Percentiles rank a stretch among this genome's conserved stretches.
Conservation (phyloP, 2,329 filamentous ascomycete species). For the Rosellinia necatrix region DNA sequence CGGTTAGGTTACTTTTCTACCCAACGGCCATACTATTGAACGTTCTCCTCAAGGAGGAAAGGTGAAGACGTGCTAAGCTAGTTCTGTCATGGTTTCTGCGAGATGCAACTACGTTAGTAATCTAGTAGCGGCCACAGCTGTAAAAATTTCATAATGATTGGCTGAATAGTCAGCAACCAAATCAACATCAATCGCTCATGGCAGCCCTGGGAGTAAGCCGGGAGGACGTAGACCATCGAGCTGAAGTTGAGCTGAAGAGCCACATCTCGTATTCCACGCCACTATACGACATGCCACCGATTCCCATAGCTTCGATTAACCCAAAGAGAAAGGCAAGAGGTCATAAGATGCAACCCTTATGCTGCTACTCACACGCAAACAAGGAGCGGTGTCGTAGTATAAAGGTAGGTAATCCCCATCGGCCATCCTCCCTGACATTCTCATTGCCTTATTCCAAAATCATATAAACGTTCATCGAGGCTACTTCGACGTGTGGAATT, state of each 20-base stretch:
- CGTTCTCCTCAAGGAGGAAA: too few relatives aligned
- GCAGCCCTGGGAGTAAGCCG: conserved; percentile 16
- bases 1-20: too few relatives aligned
- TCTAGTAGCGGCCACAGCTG: too few relatives aligned
- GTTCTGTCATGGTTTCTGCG: too few relatives aligned
- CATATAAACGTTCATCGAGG: not conserved
- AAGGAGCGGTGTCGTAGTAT: not conserved
- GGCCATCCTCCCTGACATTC: not conserved
- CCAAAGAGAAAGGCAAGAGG: not conserved
- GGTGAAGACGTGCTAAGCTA: too few relatives aligned
- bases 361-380: not conserved
- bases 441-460: not conserved
- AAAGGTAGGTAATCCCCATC: not conserved
- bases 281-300: conserved; percentile 1
- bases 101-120: too few relatives aligned
- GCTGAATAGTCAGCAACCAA: too few relatives aligned
- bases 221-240: conserved; percentile 2
- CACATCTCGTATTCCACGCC: conserved; percentile 5
- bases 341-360: too few relatives aligned
- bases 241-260: conserved; percentile 17
- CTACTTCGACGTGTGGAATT: not conserved
- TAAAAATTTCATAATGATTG: too few relatives aligned
- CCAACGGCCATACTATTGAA: too few relatives aligned
- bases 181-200: too few relatives aligned
- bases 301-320: not conserved